Percentiles rank a stretch among this genome's conserved stretches.
phyloP scores from a whole-genome alignment of 2,329 filamentous ascomycete species.

The Pseudohalonectria lignicola region DNA sequence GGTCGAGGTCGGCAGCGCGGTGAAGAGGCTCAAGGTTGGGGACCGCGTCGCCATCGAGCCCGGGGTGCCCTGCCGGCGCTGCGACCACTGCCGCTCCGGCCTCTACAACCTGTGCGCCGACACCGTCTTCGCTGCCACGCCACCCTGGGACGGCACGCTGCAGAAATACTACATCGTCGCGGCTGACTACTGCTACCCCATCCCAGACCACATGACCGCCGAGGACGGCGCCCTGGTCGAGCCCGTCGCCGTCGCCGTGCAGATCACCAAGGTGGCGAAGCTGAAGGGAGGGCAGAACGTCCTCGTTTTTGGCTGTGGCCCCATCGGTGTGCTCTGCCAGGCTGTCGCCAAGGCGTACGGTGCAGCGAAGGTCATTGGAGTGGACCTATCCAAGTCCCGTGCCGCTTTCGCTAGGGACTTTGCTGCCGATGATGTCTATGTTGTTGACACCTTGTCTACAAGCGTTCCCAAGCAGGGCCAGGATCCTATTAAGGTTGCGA shows the following conservation, averaged over 20 bases:
- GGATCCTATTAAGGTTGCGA: constrained; percentile 37
- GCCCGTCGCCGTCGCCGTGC: constrained; percentile 51
- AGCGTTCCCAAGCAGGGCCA: constrained; percentile 39
- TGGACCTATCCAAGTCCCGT: constrained; percentile 56
- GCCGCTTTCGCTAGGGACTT: constrained; percentile 41
- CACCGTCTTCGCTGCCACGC: constrained; percentile 50
- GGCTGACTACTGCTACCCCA: constrained; percentile 39
- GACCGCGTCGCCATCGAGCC: constrained; percentile 59
- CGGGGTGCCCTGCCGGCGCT: constrained; percentile 50
- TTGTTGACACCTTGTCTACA: constrained; percentile 42
- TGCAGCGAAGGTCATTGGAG: constrained; percentile 52
- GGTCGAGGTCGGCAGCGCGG: constrained; percentile 42
- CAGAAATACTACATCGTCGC: constrained; percentile 52
- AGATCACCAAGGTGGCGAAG: constrained; percentile 42
- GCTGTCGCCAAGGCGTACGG: constrained; percentile 49
- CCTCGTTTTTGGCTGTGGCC: constrained; percentile 51
- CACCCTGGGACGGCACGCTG: constrained; percentile 48
- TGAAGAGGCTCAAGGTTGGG: constrained; percentile 40
- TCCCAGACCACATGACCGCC: constrained; percentile 45
- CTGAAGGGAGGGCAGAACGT: constrained; percentile 42
- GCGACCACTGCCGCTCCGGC: constrained; percentile 47
- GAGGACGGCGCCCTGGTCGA: constrained; percentile 53
- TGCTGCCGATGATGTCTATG: constrained; percentile 42
- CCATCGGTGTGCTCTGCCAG: constrained; percentile 49
- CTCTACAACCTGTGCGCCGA: constrained; percentile 55